phyloP scores from a whole-genome alignment of 306 rosid genomes.

The Trifolium repens region DNA sequence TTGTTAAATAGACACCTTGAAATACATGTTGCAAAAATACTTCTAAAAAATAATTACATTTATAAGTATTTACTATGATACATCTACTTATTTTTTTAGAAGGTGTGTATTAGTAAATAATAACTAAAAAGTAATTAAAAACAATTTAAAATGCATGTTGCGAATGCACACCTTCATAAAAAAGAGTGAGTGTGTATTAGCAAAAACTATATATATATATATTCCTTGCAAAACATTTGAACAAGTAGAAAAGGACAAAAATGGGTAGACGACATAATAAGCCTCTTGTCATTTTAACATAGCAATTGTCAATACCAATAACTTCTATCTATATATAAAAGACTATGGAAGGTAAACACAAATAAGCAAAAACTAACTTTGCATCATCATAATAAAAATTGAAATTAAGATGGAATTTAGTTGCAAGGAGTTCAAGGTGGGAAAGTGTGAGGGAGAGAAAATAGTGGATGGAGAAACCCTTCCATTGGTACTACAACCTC shows the following conservation, averaged over 20 bases:
- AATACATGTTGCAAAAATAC: too few relatives aligned
- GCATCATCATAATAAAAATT: not conserved
- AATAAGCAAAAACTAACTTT: not conserved
- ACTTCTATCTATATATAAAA: conserved; percentile 16
- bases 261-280: conserved; percentile 26
- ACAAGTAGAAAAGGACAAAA: conserved; percentile 24
- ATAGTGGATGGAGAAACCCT: conserved; percentile 77
- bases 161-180: too few relatives aligned
- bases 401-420: conserved; percentile 51
- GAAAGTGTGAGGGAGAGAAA: conserved; percentile 74
- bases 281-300: conserved; percentile 36
- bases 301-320: conserved; percentile 36
- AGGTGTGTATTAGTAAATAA: too few relatives aligned
- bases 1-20: too few relatives aligned
- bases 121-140: too few relatives aligned
- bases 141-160: too few relatives aligned
- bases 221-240: not conserved
- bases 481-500: conserved; percentile 70
- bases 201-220: too few relatives aligned
- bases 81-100: too few relatives aligned
- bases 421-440: conserved; percentile 69
- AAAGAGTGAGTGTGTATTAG: too few relatives aligned
- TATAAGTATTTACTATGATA: too few relatives aligned
- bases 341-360: conserved; percentile 14
- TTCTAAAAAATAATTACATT: too few relatives aligned